phyloP scores from a whole-genome alignment of 306 rosid genomes.

The Sechiopsis laciniata region DNA sequence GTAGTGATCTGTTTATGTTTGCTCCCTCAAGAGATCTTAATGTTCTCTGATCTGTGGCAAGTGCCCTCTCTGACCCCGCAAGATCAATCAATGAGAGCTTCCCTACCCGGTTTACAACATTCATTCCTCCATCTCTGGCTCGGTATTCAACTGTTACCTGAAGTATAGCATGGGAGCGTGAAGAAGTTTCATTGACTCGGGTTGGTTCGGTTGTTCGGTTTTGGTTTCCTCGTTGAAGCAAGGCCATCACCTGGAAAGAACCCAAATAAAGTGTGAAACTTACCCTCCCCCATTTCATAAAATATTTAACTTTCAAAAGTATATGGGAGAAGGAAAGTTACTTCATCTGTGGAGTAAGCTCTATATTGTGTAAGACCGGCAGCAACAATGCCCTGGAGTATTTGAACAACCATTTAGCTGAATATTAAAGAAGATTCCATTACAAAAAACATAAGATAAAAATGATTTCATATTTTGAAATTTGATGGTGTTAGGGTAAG shows the following conservation, averaged over 20 bases:
- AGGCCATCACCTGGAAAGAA: conserved; percentile 72
- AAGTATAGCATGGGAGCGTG: conserved; percentile 93
- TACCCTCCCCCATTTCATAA: conserved; percentile 9
- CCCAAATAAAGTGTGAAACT: conserved; percentile 19
- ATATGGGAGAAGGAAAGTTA: conserved; percentile 30
- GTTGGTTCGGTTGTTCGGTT: conserved; percentile 97
- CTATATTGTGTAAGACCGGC: conserved; percentile 91
- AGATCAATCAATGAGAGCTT: conserved; percentile 93
- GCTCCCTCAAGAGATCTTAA: conserved; percentile 93
- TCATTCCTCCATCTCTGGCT: conserved; percentile 68
- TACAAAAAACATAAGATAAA: neutral
- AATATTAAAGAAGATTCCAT: conserved; percentile 7
- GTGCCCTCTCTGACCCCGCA: conserved; percentile 98
- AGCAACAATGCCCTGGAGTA: conserved; percentile 76
- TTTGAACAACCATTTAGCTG: conserved; percentile 20
- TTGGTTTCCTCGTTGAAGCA: conserved; percentile 91
- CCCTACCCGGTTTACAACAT: conserved; percentile 61
- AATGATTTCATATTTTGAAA: neutral
- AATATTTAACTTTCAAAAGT: neutral
- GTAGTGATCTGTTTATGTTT: conserved; percentile 84
- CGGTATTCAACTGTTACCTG: conserved; percentile 87
- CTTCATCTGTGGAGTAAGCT: conserved; percentile 96
- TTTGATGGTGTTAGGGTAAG: neutral
- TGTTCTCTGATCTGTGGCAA: conserved; percentile 93
- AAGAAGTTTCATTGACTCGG: conserved; percentile 88